Base-by-base conservation (phyloP, 2,329 filamentous ascomycete genomes). In the Penicillium capsulatum region DNA sequence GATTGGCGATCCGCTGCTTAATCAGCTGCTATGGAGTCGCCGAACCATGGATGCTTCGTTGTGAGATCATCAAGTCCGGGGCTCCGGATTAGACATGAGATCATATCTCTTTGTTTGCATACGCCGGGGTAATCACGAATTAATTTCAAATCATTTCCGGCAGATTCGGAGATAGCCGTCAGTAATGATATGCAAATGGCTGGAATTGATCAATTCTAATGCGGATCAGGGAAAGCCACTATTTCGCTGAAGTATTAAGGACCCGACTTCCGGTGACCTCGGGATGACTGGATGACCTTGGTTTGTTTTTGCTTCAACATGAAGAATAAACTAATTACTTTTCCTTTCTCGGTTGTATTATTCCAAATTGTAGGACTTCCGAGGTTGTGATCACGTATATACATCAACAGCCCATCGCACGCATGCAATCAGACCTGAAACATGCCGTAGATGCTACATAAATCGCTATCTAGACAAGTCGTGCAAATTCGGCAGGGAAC, bases 71-170 rank as follows among this genome's bases (percentile, higher is more conserved):
- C 19, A 15, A 36, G 31, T 33, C 44, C 47, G 44, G 32, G 15
- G 35, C n/a, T 47, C 35, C 43, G 44, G 47, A 28, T 10, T 11
- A 17, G 24, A 38, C 36, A 44, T 49, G 38, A 44, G 33, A 46
- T 49, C 40, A 40, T 45, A 17, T 13, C 27, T 28, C 14, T 34
- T 13, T 36, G 7, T 22, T 32, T 29, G 15, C 10, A 28, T 28
- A 9, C 19, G 19, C 19, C 19, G 19, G 9, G 19, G 9, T 22
- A 22, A 22, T 5, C 5, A 22, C 5, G 9, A 9, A 5, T 9
- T 22, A 5, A 9, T 5, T 22, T 22, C 19, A 22, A 22, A 22
- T 5, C 19, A 5, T 22, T n/a, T n/a, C n/a, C n/a, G n/a, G n/a
- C n/a, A n/a, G n/a, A n/a, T n/a, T n/a, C n/a, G n/a, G n/a, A n/a